Conservation (phyloP, 2,329 filamentous ascomycete genomes). For the Fusarium liriodendri region DNA sequence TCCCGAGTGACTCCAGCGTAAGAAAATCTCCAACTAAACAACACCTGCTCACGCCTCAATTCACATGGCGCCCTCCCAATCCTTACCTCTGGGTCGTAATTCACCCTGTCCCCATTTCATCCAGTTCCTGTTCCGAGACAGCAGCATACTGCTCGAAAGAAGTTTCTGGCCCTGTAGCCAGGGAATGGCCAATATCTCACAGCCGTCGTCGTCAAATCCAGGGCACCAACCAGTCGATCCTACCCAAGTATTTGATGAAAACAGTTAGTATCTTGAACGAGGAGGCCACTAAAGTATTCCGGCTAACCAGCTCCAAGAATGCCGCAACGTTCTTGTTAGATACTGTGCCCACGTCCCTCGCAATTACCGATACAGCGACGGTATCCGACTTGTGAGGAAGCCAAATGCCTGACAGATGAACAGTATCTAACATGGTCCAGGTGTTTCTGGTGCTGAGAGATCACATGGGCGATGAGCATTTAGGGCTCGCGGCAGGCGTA, state of each 20-base stretch:
- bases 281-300: background rate
- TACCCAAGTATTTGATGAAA: conserved; percentile 36
- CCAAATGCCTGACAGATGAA: background rate
- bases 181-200: conserved; percentile 21
- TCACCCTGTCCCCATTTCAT: background rate
- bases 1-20: background rate
- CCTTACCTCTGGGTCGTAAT: background rate
- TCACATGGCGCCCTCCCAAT: background rate
- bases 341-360: conserved; percentile 58
- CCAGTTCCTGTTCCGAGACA: background rate
- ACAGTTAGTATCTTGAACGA: conserved; percentile 25
- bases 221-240: background rate
- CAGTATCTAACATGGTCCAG: conserved; percentile 34
- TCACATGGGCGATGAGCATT: conserved; percentile 57
- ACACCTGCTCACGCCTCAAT: background rate
- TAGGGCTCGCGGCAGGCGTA: conserved; percentile 57
- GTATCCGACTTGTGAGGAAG: conserved; percentile 52
- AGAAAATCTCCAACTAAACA: background rate
- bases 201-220: background rate
- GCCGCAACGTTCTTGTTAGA: conserved; percentile 57
- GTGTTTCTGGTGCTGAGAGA: conserved; percentile 57
- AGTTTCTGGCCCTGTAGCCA: background rate
- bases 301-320: conserved; percentile 48
- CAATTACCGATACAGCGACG: conserved; percentile 60
- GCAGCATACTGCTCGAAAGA: background rate